Evolutionary conservation across 805 yeast genomes (phyloP), one percentile per base, ranked within the genome.

Genomic region (Wickerhamomyces queroliae): DNA sequence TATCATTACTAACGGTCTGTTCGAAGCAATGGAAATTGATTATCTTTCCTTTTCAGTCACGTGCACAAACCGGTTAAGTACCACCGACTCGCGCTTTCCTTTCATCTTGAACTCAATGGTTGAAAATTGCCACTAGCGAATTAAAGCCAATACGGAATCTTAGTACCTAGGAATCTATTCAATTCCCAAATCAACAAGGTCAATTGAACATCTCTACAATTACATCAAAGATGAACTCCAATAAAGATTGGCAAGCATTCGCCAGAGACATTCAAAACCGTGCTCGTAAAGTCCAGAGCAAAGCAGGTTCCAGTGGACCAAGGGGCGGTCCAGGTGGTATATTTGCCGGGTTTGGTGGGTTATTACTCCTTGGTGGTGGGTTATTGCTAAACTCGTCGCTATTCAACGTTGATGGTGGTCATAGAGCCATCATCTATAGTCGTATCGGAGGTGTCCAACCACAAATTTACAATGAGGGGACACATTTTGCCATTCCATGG

Each of bases 341-440:
- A 24, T 69, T 80, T 55, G 75, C 80, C 17, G 89, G 88, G 6
- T 50, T 73, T 17, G 84, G 83, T 27, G 85, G 86, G 3, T 49
- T 82, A 17, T 41, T 81, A 2, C 48, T 77, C 6, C 58, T 81
- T 5, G 83, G 80, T 39, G 80, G 76, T 38, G 74, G 78, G 3
- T 37, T 76, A 32, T 57, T 72, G 20, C 46, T 74, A 28, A 76
- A 80, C 50, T 66, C 76, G 30, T 69, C 89, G 1, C 64, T 83
- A 26, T 83, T 80, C 66, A 83, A 82, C 59, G 99, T 93, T 44
- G 98, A 93, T 64, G 99, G 99, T 78, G 99, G 99, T 64, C 98
- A 91, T 63, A 75, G 99, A 59, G 99, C 97, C 15, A 90, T 93
- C 56, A 76, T 93, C 28, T 93, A 93, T 62, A 88, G 95, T 20